Evolutionary conservation across 208 protist species (phyloP).

Genomic region (Willaertia magna): DNA sequence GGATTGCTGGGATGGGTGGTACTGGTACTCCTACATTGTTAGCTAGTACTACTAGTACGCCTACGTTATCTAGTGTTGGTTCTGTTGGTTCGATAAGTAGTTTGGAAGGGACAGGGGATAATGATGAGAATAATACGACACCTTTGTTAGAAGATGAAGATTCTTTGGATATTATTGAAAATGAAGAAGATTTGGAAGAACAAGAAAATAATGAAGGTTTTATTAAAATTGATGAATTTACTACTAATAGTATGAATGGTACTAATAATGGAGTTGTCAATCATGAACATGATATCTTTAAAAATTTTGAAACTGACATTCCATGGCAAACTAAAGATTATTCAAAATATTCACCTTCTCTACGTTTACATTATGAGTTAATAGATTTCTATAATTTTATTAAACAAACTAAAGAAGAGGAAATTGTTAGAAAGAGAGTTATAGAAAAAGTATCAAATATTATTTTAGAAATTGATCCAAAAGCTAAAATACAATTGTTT

Average conservation of each 20-base stretch:
- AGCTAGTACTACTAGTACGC: background rate
- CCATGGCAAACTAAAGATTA: background rate
- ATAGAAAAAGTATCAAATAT: background rate
- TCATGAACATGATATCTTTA: background rate
- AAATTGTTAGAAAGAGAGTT: background rate
- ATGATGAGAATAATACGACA: background rate
- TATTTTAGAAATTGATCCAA: background rate
- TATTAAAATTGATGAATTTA: background rate
- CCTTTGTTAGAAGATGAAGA: background rate
- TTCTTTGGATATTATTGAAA: background rate
- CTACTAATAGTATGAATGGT: background rate
- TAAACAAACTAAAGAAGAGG: background rate
- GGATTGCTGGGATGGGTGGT: background rate
- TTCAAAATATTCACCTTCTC: background rate
- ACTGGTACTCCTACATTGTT: background rate
- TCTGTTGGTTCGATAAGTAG: background rate
- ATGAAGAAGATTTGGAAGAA: background rate
- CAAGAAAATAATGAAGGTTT: background rate
- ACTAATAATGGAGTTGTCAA: background rate
- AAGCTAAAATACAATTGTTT: background rate
- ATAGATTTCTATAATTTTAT: slow-evolving; percentile 10
- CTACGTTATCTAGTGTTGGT: background rate
- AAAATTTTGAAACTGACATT: background rate
- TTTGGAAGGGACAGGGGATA: background rate
- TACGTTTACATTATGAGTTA: background rate